Evolutionary conservation across 306 rosid species (phyloP).

Genomic region (Prinsepia uniflora): DNA sequence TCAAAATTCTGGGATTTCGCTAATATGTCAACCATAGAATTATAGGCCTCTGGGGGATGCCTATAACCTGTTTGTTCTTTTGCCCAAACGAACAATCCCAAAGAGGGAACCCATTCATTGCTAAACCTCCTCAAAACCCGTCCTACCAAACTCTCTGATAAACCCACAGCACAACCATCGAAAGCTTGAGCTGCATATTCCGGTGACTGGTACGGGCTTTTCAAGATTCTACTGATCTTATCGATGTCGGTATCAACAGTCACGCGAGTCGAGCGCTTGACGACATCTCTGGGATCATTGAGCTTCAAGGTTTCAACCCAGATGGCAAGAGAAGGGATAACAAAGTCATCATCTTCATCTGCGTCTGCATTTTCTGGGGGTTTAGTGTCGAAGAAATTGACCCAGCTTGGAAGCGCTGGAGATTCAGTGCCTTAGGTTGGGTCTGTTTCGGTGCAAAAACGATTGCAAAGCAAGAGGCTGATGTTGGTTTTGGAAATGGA

Average conservation of each 20-base stretch:
- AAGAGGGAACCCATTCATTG: slow-evolving; percentile 61
- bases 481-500: slow-evolving; percentile 15
- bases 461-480: slow-evolving; percentile 21
- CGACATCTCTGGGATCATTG: slow-evolving; percentile 16
- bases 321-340: slow-evolving; percentile 67
- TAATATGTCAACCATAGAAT: slow-evolving; percentile 58
- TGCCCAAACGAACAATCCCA: slow-evolving; percentile 75
- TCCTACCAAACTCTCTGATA: slow-evolving; percentile 41
- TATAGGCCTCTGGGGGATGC: slow-evolving; percentile 48
- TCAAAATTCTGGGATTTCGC: slow-evolving; percentile 47
- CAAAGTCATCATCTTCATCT: slow-evolving; percentile 49
- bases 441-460: slow-evolving; percentile 38
- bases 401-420: slow-evolving; percentile 65
- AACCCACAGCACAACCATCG: slow-evolving; percentile 21
- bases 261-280: slow-evolving; percentile 11
- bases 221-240: slow-evolving; percentile 40
- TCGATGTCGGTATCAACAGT: slow-evolving; percentile 29
- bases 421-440: slow-evolving; percentile 40
- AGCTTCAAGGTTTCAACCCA: slow-evolving; percentile 56
- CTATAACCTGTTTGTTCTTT: slow-evolving; percentile 57
- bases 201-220: slow-evolving; percentile 42
- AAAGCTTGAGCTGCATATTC: slow-evolving; percentile 48
- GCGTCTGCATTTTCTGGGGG: slow-evolving; percentile 19
- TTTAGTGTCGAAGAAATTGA: slow-evolving; percentile 40
- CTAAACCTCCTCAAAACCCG: slow-evolving; percentile 61